These are phyloP conservation scores for Phytophthora meadii DNA, from an alignment of 352 stramenopile genomes.

Conservation along the genomic window DNA sequence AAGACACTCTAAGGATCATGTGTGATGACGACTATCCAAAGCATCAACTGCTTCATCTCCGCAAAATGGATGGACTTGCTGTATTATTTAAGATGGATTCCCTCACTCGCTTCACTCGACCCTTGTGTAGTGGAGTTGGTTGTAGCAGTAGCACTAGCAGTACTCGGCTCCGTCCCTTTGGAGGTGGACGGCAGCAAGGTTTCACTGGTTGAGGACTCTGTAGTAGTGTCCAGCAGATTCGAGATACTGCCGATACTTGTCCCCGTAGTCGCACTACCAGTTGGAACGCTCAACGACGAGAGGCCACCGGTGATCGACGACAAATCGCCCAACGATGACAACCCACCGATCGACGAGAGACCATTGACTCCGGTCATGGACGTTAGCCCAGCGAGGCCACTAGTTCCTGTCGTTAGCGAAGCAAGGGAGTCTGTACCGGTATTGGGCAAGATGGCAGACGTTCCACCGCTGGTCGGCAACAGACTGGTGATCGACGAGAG, in stretches of 20 bases:
- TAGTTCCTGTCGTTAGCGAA: background rate
- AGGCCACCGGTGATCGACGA: background rate
- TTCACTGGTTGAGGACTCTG: background rate
- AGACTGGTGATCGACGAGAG: constrained; percentile 5
- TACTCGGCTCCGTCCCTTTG: background rate
- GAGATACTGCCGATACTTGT: background rate
- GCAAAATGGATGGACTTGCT: too few relatives aligned
- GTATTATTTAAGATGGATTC: too few relatives aligned
- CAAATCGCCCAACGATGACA: background rate
- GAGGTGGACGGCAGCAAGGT: background rate
- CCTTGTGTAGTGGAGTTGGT: background rate
- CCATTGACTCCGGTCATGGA: background rate
- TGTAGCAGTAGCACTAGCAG: background rate
- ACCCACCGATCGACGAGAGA: background rate
- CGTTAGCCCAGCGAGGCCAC: background rate
- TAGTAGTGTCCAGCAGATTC: background rate
- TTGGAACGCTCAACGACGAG: background rate
- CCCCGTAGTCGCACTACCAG: background rate
- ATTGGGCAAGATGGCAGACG: background rate
- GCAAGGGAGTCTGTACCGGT: constrained; percentile 12
- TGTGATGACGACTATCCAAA: too few relatives aligned
- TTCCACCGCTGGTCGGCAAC: constrained; percentile 7
- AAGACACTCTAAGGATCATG: background rate
- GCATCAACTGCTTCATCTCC: too few relatives aligned
- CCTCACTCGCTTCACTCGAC: background rate